phyloP scores from a whole-genome alignment of 1,139 yeast genomes.

The Meyerozyma smithsonii region DNA sequence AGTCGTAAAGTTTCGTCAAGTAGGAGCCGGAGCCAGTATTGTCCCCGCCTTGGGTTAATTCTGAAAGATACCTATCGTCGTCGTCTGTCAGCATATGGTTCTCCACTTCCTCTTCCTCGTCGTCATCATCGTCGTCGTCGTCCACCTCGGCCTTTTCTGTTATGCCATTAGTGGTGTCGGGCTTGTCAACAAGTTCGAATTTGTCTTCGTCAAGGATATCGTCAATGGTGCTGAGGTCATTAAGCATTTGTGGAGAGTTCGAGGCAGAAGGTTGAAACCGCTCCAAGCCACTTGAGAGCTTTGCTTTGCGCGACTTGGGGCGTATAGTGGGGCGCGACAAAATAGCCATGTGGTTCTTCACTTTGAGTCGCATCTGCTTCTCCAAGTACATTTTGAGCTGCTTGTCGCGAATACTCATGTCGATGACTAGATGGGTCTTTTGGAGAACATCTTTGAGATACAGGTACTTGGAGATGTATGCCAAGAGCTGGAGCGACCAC shows the following conservation, averaged over 20 bases:
- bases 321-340: slow-evolving; percentile 29
- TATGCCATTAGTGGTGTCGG: slow-evolving; percentile 12
- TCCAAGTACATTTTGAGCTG: slow-evolving; percentile 36
- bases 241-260: slow-evolving; percentile 40
- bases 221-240: slow-evolving; percentile 27
- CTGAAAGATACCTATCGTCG: slow-evolving; percentile 12
- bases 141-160: slow-evolving; percentile 21
- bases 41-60: slow-evolving; percentile 7
- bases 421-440: slow-evolving; percentile 57
- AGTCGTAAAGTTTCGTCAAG: slow-evolving; percentile 26
- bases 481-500: slow-evolving; percentile 88
- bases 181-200: slow-evolving; percentile 22
- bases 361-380: slow-evolving; percentile 31
- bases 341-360: slow-evolving; percentile 27
- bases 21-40: slow-evolving; percentile 10
- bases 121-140: slow-evolving; percentile 25
- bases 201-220: slow-evolving; percentile 34
- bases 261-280: slow-evolving; percentile 35
- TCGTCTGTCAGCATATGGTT: slow-evolving; percentile 9
- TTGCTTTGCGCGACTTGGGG: slow-evolving; percentile 32
- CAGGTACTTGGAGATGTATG: slow-evolving; percentile 90
- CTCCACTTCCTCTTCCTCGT: slow-evolving; percentile 16
- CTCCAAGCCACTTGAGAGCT: slow-evolving; percentile 16
- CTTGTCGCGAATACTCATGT: slow-evolving; percentile 49
- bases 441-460: slow-evolving; percentile 70